Base-by-base conservation (phyloP, 495 filamentous ascomycete species). In the Neurospora terricola region DNA sequence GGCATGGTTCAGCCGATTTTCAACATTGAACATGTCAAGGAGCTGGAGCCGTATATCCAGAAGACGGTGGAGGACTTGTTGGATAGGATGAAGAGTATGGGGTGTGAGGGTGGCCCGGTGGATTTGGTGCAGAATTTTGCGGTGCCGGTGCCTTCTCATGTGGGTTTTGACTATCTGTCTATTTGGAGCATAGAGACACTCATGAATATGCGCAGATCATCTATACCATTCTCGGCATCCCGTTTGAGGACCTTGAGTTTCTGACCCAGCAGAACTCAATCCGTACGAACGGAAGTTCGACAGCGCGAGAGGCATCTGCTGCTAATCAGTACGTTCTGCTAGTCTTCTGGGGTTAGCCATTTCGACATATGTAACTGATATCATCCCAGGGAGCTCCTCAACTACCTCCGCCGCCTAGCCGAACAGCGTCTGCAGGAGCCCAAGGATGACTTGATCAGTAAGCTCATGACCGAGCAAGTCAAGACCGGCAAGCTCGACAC, bases 171-270 rank as follows among this genome's bases (percentile, higher is more conserved):
- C 21, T 18, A 8, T 38, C 30, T 7, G 3, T 39, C 9, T 21
- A 4, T 5, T 30, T 30, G 27, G 27, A 30, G 27, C 1, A 30
- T 30, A 30, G 27, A 30, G 27, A 30, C 27, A 30, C 27, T 34
- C 34, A 34, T 34, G 3, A 34, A 3, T 34, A 4, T 34, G 34
- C 34, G 34, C 34, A 85, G 83, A 86, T 84, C 76, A 85, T 86
- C 69, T 86, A 86, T 75, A 80, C 80, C 45, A 83, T 85, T 40
- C 79, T 85, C 5, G 84, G 84, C 9, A 82, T 85, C 27, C 82
- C 84, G 2, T 81, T 85, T 59, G 79, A 83, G n/a, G 84, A 85
- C 71, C 80, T 85, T 16, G 78, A 77, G 37, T 82, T 80, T 38
- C 76, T 86, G 59, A 84, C 83, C 1, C 71, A 80, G 36, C 80